phyloP scores from a whole-genome alignment of 768 basidiomycete species.

The Amanita pallidorosea region DNA sequence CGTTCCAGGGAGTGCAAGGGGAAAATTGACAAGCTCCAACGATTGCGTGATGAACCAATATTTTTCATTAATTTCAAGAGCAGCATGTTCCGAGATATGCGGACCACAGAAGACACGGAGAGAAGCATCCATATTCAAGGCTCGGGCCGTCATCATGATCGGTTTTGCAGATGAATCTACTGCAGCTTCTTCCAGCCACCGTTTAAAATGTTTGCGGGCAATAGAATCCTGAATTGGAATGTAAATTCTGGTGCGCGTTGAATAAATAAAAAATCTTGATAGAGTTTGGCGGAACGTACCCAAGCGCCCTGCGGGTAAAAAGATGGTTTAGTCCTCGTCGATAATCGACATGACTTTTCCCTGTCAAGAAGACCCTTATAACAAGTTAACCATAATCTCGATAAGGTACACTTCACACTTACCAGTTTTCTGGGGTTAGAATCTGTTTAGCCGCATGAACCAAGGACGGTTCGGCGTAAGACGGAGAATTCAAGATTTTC shows the following conservation, averaged over 20 bases:
- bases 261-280: neutral
- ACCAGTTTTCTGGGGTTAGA: conserved; percentile 84
- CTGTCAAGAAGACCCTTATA: conserved; percentile 90
- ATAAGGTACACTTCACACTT: conserved; percentile 6
- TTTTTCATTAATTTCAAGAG: conserved; percentile 76
- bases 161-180: conserved; percentile 38
- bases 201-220: conserved; percentile 60
- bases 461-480: conserved; percentile 87
- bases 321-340: conserved; percentile 82
- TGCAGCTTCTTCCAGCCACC: conserved; percentile 58
- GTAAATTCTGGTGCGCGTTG: conserved; percentile 43
- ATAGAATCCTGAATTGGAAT: conserved; percentile 75
- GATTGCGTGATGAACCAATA: conserved; percentile 96
- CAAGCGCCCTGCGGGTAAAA: conserved; percentile 90
- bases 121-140: conserved; percentile 95
- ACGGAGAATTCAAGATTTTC: conserved; percentile 93
- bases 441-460: conserved; percentile 87
- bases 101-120: conserved; percentile 91
- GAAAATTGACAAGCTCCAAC: conserved; percentile 98
- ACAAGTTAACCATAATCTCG: conserved; percentile 3
- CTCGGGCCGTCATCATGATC: conserved; percentile 87
- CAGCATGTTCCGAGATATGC: conserved; percentile 76
- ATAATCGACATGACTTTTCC: conserved; percentile 89
- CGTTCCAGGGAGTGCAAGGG: conserved; percentile 88
- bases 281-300: conserved; percentile 35